Conservation (phyloP, 2,329 filamentous ascomycete genomes). For the Pseudocercospora fuligena region DNA sequence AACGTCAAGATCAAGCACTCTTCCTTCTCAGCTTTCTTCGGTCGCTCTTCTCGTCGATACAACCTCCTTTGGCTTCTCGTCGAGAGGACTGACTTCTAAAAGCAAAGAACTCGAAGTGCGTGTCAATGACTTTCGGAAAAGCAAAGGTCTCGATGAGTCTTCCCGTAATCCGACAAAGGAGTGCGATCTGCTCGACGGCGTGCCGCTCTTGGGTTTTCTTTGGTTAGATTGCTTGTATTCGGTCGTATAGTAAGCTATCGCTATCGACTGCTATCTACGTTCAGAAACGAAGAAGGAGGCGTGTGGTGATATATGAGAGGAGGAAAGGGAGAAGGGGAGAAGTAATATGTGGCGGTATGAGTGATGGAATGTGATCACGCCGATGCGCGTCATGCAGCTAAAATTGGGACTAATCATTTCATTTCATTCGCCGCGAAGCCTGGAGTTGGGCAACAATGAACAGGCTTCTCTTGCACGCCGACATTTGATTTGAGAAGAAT, state of each 20-base stretch:
- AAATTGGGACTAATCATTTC: neutral
- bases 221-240: conserved; percentile 27
- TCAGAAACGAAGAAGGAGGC: conserved; percentile 25
- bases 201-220: conserved; percentile 3
- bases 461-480: conserved; percentile 9
- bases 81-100: conserved; percentile 25
- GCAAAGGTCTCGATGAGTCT: conserved; percentile 21
- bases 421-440: neutral
- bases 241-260: conserved; percentile 32
- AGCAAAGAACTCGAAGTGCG: conserved; percentile 20
- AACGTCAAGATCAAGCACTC: conserved; percentile 21
- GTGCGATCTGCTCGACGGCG: conserved; percentile 21
- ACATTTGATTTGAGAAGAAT: conserved; percentile 7
- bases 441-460: conserved; percentile 4
- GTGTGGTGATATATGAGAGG: conserved; percentile 18
- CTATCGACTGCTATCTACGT: conserved; percentile 33
- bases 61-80: conserved; percentile 35
- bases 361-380: conserved; percentile 15
- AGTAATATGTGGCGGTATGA: conserved; percentile 10
- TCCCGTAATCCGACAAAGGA: conserved; percentile 22
- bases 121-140: conserved; percentile 17
- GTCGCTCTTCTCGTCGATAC: conserved; percentile 31
- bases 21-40: conserved; percentile 19
- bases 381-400: neutral
- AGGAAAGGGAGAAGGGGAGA: neutral